Percentiles rank a stretch among this genome's conserved stretches.
Conservation (phyloP, 2,329 filamentous ascomycete genomes). For the Keithomyces neogunnii region DNA sequence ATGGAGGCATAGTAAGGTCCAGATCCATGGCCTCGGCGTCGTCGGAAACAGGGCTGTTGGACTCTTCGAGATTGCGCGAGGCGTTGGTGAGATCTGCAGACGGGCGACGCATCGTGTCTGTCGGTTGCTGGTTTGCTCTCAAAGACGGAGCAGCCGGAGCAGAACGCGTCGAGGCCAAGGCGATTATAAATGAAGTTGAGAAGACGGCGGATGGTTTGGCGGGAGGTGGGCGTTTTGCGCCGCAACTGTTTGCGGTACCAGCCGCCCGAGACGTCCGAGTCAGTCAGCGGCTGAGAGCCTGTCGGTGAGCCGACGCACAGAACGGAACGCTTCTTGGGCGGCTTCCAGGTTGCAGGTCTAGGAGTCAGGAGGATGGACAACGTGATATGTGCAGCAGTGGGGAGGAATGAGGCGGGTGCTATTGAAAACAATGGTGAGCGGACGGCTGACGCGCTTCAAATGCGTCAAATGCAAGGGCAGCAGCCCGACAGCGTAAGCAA, state of each 20-base stretch:
- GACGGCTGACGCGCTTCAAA: no score
- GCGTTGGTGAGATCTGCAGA: slow-evolving; percentile 33
- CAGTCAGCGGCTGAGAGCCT: background rate
- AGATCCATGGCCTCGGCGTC: slow-evolving; percentile 23
- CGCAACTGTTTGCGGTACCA: slow-evolving; percentile 4
- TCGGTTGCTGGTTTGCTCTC: background rate
- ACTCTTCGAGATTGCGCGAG: slow-evolving; percentile 30
- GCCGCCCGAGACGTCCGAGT: slow-evolving; percentile 2
- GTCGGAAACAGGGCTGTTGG: slow-evolving; percentile 19
- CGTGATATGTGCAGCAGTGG: no score
- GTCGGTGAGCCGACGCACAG: background rate
- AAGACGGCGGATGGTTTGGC: no score
- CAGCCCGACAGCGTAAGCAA: no score
- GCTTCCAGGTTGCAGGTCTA: background rate
- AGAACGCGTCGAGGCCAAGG: background rate
- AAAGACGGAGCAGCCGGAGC: background rate
- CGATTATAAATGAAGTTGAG: background rate
- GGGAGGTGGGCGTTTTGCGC: background rate
- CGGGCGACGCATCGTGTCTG: slow-evolving; percentile 31
- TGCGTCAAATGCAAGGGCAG: no score
- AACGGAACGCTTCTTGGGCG: background rate
- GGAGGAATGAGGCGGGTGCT: no score
- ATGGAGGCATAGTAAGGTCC: slow-evolving; percentile 29
- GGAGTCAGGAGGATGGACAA: no score
- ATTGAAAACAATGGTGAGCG: no score